Evolutionary conservation across 805 yeast species (phyloP).

Genomic region (Sugiyamaella marilandica): DNA sequence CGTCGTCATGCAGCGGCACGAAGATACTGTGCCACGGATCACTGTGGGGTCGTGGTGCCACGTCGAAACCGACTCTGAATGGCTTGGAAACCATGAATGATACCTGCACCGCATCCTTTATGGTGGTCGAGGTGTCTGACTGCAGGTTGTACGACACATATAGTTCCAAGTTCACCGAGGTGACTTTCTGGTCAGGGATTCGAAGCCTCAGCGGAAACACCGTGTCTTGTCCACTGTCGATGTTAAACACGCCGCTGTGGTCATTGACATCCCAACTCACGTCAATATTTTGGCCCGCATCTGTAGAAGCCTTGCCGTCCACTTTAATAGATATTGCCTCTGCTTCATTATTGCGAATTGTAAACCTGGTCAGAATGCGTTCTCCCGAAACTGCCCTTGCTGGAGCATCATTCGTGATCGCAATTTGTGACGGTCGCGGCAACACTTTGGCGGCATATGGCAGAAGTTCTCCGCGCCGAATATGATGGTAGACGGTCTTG

Average conservation of each 20-base stretch:
- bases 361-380: slow-evolving; percentile 14
- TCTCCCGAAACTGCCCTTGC: slow-evolving; percentile 27
- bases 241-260: not conserved
- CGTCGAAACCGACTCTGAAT: slow-evolving; percentile 34
- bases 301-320: slow-evolving; percentile 13
- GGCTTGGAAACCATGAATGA: slow-evolving; percentile 33
- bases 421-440: slow-evolving; percentile 32
- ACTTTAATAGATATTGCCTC: slow-evolving; percentile 22
- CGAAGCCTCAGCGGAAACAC: not conserved
- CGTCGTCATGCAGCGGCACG: slow-evolving; percentile 22
- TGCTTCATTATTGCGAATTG: slow-evolving; percentile 25
- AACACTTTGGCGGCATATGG: slow-evolving; percentile 6
- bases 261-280: slow-evolving; percentile 10
- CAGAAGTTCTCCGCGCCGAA: not conserved
- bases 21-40: slow-evolving; percentile 37
- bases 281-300: slow-evolving; percentile 11
- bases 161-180: slow-evolving; percentile 18
- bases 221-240: not conserved
- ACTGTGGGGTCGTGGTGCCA: slow-evolving; percentile 31
- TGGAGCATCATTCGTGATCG: slow-evolving; percentile 17
- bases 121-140: slow-evolving; percentile 23
- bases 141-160: slow-evolving; percentile 15
- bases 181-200: slow-evolving; percentile 8
- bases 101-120: slow-evolving; percentile 24
- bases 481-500: not conserved